Conservation (phyloP, 1,284 basidiomycete genomes). For the Inonotus hispidus region DNA sequence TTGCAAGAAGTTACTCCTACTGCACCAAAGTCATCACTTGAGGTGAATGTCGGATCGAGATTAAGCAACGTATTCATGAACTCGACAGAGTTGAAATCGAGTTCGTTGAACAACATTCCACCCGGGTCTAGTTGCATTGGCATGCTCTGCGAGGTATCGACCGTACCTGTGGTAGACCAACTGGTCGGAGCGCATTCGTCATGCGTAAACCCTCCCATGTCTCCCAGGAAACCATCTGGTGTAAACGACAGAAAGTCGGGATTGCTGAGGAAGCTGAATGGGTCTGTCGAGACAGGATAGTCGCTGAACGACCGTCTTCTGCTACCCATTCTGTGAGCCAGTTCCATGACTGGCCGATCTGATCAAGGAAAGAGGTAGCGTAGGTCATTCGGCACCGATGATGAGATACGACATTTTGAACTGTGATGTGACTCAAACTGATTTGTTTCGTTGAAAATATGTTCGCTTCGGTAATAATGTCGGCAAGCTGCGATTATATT, state of each 20-base stretch:
- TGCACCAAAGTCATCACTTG: neutral
- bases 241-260: neutral
- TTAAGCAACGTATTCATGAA: neutral
- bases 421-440: neutral
- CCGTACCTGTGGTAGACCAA: neutral
- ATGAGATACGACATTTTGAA: no score
- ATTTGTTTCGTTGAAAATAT: no score
- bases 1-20: neutral
- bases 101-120: constrained; percentile 1
- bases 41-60: constrained; percentile 1
- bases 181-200: constrained; percentile 4
- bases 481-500: neutral
- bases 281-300: constrained; percentile 1
- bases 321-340: neutral
- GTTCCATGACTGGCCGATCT: neutral
- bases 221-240: constrained; percentile 5
- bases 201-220: constrained; percentile 1
- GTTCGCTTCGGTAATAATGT: neutral
- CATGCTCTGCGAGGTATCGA: neutral
- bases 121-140: neutral
- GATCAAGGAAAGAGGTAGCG: neutral
- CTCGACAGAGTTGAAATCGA: constrained; percentile 3
- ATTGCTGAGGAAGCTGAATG: constrained; percentile 13
- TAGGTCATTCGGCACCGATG: neutral
- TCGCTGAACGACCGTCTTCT: constrained; percentile 8